Conservation (phyloP, 345 rosid species). For the Reutealis trisperma region DNA sequence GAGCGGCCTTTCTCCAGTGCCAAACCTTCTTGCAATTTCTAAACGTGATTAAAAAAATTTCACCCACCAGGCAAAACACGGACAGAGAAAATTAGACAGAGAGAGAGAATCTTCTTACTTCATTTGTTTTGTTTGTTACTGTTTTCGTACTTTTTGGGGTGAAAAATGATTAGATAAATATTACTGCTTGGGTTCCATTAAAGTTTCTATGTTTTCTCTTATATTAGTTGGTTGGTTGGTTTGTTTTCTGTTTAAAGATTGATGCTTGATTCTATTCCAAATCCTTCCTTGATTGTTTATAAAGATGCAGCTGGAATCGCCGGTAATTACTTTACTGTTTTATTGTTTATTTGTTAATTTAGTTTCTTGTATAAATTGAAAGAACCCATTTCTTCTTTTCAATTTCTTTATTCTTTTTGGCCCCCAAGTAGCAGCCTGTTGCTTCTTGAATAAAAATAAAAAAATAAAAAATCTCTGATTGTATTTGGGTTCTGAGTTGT, state of each 20-base stretch:
- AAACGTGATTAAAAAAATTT: no score
- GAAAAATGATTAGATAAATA: no score
- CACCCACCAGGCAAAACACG: no score
- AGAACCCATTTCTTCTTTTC: background rate
- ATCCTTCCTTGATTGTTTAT: slow-evolving; percentile 29
- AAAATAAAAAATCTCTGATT: background rate
- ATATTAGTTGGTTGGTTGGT: background rate
- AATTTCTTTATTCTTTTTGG: background rate
- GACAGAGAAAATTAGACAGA: no score
- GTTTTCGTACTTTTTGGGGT: background rate
- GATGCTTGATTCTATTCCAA: slow-evolving; percentile 42
- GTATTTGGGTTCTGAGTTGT: background rate
- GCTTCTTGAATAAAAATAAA: background rate
- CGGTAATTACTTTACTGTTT: slow-evolving; percentile 24
- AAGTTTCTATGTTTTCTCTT: no score
- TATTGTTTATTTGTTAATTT: no score
- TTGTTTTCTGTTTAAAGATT: slow-evolving; percentile 12
- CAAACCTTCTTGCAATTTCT: no score
- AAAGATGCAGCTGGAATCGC: slow-evolving; percentile 78
- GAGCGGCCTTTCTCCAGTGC: no score
- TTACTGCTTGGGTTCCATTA: background rate
- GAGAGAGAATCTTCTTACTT: no score
- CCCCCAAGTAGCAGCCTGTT: background rate
- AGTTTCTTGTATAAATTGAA: background rate
- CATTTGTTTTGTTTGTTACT: no score